These are phyloP conservation scores for Collybiopsis luxurians DNA, from an alignment of 768 basidiomycete genomes.

Conservation along the genomic window DNA sequence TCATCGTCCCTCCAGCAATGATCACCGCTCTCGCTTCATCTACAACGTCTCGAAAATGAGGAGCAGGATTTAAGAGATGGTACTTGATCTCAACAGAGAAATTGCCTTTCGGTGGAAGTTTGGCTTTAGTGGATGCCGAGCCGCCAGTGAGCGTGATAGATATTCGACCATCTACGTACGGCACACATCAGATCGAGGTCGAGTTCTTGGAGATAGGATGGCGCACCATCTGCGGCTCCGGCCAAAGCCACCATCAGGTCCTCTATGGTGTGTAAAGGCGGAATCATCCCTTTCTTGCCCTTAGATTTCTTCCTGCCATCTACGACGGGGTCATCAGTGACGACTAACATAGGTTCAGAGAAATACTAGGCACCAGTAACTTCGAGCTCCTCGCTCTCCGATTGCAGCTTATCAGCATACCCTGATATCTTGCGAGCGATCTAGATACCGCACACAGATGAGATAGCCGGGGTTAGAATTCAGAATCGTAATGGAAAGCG, in stretches of 20 bases:
- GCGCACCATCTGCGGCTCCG: constrained; percentile 67
- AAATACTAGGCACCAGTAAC: background rate
- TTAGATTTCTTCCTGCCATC: constrained; percentile 19
- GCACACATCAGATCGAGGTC: background rate
- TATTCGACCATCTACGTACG: constrained; percentile 68
- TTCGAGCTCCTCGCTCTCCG: constrained; percentile 21
- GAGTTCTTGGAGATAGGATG: background rate
- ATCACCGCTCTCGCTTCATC: constrained; percentile 81
- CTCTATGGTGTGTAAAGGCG: constrained; percentile 80
- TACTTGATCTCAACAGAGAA: constrained; percentile 71
- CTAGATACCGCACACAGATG: constrained; percentile 24
- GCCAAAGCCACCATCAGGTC: constrained; percentile 76
- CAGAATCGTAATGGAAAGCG: background rate
- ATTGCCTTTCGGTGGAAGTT: constrained; percentile 32
- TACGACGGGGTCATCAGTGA: background rate
- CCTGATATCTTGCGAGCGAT: constrained; percentile 82
- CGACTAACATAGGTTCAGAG: background rate
- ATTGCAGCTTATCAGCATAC: constrained; percentile 60
- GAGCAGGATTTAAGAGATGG: constrained; percentile 88
- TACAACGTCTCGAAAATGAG: constrained; percentile 81
- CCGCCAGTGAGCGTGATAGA: constrained; percentile 43
- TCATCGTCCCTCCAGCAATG: constrained; percentile 97
- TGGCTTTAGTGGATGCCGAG: constrained; percentile 18
- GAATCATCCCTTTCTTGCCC: constrained; percentile 44
- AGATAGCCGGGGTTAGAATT: background rate